These are phyloP conservation scores for Paracoccidioides lutzii DNA, from an alignment of 2,329 filamentous ascomycete species.

Conservation along the genomic window DNA sequence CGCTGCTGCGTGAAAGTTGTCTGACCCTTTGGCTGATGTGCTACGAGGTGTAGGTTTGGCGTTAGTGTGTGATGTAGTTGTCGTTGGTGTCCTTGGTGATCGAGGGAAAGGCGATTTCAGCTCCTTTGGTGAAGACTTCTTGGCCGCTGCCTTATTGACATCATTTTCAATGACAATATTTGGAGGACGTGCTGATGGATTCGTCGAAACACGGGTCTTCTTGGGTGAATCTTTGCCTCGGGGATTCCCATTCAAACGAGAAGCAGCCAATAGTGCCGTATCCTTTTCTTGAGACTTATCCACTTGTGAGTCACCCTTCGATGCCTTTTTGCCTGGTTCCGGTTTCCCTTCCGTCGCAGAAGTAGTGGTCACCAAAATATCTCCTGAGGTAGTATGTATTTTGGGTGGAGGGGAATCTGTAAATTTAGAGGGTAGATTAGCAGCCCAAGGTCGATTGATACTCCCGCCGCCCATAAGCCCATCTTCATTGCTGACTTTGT, in stretches of 20 bases:
- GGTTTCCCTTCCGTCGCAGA: slow-evolving; percentile 1
- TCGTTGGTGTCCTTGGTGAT: slow-evolving; percentile 9
- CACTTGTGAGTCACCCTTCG: slow-evolving; percentile 1
- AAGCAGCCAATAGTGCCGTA: neutral
- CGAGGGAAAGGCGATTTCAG: slow-evolving; percentile 15
- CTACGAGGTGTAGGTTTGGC: slow-evolving; percentile 10
- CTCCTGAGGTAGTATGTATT: neutral
- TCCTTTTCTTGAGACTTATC: neutral
- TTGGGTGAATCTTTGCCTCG: slow-evolving; percentile 5
- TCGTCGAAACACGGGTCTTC: slow-evolving; percentile 10
- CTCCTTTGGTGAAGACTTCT: slow-evolving; percentile 11
- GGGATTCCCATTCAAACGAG: slow-evolving; percentile 8
- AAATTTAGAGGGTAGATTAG: neutral
- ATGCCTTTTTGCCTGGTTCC: slow-evolving; percentile 13
- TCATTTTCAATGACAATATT: slow-evolving; percentile 19
- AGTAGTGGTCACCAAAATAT: neutral
- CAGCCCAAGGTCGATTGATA: slow-evolving; percentile 11
- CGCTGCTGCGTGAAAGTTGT: slow-evolving; percentile 15
- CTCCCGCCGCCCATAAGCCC: slow-evolving; percentile 20
- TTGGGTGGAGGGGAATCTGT: neutral
- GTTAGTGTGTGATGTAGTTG: slow-evolving; percentile 10
- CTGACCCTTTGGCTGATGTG: slow-evolving; percentile 15
- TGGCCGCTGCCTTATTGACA: slow-evolving; percentile 13
- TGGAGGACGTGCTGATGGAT: slow-evolving; percentile 19
- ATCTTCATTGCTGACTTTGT: neutral